Evolutionary conservation across 768 basidiomycete genomes (phyloP), one percentile per base, ranked within the genome.

Genomic region (Rhodotorula babjevae): DNA sequence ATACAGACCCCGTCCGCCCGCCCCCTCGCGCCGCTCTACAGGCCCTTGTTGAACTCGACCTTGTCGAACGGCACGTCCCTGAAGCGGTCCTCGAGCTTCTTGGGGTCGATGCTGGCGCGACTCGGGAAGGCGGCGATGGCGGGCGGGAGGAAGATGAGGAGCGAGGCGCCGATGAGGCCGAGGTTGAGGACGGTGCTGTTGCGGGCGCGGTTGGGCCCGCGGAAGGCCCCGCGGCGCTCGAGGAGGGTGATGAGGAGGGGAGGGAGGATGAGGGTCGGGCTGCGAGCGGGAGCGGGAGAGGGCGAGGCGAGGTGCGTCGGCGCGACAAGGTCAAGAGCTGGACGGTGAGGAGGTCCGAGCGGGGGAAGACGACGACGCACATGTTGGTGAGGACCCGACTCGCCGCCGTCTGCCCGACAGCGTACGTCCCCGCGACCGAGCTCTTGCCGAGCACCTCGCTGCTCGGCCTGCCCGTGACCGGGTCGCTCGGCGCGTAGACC

Each of bases 31-130:
- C 1, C 53, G n/a, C 16, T 44, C 53, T 57, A 82, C 44, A 82
- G 63, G 1, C 83, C 83, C 77, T 83, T 83, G 75, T 82, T 83
- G 76, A 83, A 84, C 76, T 80, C 82, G 12, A 84, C 80, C 27
- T 61, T 40, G 29, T 69, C 79, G 71, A 67, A 68, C 63, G 64
- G 73, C 15, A 71, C 68, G 18, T 79, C 74, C 23, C 74, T 69
- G 67, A 79, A 80, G 53, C 76, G n/a, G 56, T 74, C 67, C 65
- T 82, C 83, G 29, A 83, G 77, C 75, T 80, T 80, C 60, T 79
- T 76, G 19, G 80, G 79, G 68, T 76, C 73, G 40, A 82, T 81
- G 11, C 63, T 64, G 2, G 80, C 83, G 19, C 80, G 73, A 68
- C 82, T 81, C 9, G 83, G 83, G 79, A 82, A 83, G 61, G 81